Base-by-base conservation (phyloP, 2,329 filamentous ascomycete species). In the Talaromyces atroroseus region DNA sequence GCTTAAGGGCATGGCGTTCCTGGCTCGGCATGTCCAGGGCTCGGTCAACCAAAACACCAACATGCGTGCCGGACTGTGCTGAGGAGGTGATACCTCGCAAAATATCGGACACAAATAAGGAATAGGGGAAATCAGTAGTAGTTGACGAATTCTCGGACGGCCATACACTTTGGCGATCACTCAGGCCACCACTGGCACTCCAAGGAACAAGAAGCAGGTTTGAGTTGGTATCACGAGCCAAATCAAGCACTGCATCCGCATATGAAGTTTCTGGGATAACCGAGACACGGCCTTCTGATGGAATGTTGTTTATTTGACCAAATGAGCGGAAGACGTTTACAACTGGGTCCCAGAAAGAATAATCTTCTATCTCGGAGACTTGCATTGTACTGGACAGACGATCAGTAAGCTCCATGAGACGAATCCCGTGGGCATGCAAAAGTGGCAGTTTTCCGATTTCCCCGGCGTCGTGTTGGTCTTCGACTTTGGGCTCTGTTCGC, bases 351-450 rank as follows among this genome's bases (percentile, higher is more conserved):
- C 82, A 81, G 6, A 82, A 78, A 24, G 82, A 82, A 59, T 85
- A 82, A 49, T 94, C 89, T 40, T 91, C 87, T 2, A 87, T 80
- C 66, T 95, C 90, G 0, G 90, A 87, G 11, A 95, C 90, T 64
- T 90, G 87, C 92, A 97, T 97, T 64, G 96, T 92, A 18, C 91
- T 92, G 0, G 92, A 96, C 44, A 90, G 88, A 80, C 92, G 90
- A 64, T 96, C 92, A 0, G 90, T 95, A 12, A 97, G 82, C 67
- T 95, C 89, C 49, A 95, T 75, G 16, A 97, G 81, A 14, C 92
- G 87, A n/a, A 96, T 75, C 32, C 91, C 92, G 64, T 95, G 90
- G 0, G 91, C 87, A 65, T 88, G 82, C 1, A 92, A 78, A 1
- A 83, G 80, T 8, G 60, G 38, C 52, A 59, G 53, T 55, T 65